Evolutionary conservation across 2,329 filamentous ascomycete species (phyloP).

Genomic region (Pseudogymnoascus sp.): DNA sequence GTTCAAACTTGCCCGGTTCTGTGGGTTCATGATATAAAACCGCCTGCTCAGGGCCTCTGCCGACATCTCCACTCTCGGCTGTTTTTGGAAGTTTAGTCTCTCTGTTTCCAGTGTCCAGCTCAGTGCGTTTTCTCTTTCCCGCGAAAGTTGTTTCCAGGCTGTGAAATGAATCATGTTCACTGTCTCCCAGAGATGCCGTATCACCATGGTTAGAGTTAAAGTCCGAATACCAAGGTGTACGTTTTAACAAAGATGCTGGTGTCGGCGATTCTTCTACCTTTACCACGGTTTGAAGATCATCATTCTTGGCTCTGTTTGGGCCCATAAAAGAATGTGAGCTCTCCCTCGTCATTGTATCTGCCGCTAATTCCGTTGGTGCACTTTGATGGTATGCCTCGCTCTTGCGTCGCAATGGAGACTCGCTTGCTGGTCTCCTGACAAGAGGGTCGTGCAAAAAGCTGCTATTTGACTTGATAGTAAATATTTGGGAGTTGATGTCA

Average conservation of each 20-base stretch:
- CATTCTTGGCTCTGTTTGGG: neutral
- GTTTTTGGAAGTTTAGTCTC: neutral
- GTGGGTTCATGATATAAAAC: neutral
- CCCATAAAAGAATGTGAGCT: neutral
- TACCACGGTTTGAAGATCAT: neutral
- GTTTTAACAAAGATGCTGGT: neutral
- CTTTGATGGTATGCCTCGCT: neutral
- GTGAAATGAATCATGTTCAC: neutral
- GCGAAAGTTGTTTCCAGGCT: neutral
- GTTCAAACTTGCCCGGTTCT: neutral
- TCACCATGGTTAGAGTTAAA: neutral
- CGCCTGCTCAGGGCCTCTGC: neutral
- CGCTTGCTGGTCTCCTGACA: neutral
- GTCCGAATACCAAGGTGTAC: neutral
- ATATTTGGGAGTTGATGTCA: neutral
- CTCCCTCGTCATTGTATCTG: neutral
- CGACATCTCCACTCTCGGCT: neutral
- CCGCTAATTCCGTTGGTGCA: neutral
- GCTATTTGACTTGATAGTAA: neutral
- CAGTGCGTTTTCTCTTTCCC: neutral
- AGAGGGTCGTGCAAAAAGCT: neutral
- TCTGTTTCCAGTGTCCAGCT: neutral
- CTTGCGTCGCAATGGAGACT: neutral
- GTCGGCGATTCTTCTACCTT: neutral
- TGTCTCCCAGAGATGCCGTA: neutral